A percentile compares a stretch with the other conserved stretches of the same genome.
These are phyloP conservation scores for Fraxinus paxiana DNA, from an alignment of 305 asterid species.

Conservation along the genomic window DNA sequence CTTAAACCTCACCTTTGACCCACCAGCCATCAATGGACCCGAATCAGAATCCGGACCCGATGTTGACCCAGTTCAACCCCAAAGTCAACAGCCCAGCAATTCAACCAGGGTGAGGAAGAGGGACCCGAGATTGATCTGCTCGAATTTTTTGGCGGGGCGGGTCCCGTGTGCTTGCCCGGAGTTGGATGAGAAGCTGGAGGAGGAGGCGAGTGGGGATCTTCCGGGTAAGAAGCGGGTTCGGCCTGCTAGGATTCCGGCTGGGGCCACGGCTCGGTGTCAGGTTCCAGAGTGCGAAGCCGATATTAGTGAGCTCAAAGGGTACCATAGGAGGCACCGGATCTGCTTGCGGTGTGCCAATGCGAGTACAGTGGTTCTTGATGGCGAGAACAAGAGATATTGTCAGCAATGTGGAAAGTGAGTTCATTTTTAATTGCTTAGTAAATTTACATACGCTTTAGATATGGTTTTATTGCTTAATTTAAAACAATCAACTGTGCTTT, in stretches of 20 bases:
- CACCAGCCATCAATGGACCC: conserved; percentile 15
- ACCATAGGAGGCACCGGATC: conserved; percentile 72
- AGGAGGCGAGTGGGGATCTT: conserved; percentile 42
- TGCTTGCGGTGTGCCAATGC: conserved; percentile 78
- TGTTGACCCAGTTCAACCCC: background rate
- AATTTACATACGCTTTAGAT: background rate
- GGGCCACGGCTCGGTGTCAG: conserved; percentile 57
- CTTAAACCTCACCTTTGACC: conserved; percentile 25
- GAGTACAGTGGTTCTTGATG: conserved; percentile 56
- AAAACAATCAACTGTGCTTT: background rate
- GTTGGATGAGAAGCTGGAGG: conserved; percentile 57
- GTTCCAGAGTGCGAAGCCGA: conserved; percentile 80
- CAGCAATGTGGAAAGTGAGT: conserved; percentile 94
- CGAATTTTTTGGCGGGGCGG: conserved; percentile 73
- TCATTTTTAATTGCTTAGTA: background rate
- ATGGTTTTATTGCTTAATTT: background rate
- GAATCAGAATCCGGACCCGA: conserved; percentile 22
- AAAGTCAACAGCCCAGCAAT: conserved; percentile 24
- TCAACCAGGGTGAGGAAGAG: conserved; percentile 57
- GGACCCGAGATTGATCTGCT: conserved; percentile 72
- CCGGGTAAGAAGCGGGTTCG: conserved; percentile 66
- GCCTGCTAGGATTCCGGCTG: conserved; percentile 30
- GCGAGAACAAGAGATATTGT: conserved; percentile 75
- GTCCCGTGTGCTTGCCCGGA: conserved; percentile 90
- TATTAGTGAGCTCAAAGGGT: conserved; percentile 83